Evolutionary conservation across 305 asterid genomes (phyloP), one percentile per base, ranked within the genome.

Genomic region (Andrographis paniculata): DNA sequence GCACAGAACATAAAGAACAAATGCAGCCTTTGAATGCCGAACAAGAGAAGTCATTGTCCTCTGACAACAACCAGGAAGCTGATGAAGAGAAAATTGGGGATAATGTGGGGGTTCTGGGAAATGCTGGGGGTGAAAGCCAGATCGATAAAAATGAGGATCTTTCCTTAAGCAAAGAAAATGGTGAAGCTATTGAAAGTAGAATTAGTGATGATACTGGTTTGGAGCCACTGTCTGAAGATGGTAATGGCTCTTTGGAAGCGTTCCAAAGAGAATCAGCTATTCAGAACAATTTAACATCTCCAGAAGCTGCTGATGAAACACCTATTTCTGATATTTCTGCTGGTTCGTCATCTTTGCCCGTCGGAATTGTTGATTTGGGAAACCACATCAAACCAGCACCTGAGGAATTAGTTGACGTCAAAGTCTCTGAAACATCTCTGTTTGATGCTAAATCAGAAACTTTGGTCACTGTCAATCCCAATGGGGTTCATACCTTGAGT

Each of bases 1-100:
- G 12, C 58, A 33, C 80, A 79, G 98, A 73, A 66, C 52, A 54
- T 41, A 71, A 75, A 61, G 70, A 60, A 54, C 70, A 73, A 60
- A 78, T 83, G 84, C 70, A 68, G 63, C 82, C 89, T 30, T 60
- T 86, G 66, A 71, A 78, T 38, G 15, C 66, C 45, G 70, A 76
- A 50, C 78, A 75, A 68, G 94, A 76, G 52, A 61, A 59, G 68
- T 69, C 74, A 20, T 37, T 76, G 55, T 45, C 77, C 52, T 62
- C 71, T 31, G 84, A 70, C 66, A 56, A 65, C 52, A 63, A 66
- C 21, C 56, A 38, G 60, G 67, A 65, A 59, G 62, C 48, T 50
- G 72, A 48, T 49, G 77, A 55, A 53, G 68, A 65, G 60, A 59
- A 54, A 42, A 61, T 17, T 45, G 66, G 38, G n/a, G 70, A 63